Base-by-base conservation (phyloP, 805 yeast genomes). In the Candida cerambycidarum region DNA sequence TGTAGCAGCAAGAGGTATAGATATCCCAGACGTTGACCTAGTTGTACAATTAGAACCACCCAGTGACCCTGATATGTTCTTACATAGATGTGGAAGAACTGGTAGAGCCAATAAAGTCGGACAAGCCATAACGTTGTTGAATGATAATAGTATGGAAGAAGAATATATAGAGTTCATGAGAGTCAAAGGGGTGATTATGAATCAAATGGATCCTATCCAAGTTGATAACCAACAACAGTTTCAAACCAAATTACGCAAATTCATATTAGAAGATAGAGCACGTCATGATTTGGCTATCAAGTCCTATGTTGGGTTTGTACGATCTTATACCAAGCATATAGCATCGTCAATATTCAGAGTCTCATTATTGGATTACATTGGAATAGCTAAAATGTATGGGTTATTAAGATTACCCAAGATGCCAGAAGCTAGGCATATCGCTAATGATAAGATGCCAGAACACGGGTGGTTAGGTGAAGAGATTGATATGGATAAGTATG, bases 1-100 rank as follows among this genome's bases (percentile, higher is more conserved):
- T 71, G 97, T 93, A n/a, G 97, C 99, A 0, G 97, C 98, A 0
- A 76, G 99, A 58, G 99, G 99, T 32, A 78, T 93, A 16, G 99
- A 93, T 67, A 83, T 93, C 21, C 95, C 96, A 0, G 93, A 90
- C 41, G 97, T 93, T 8, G 98, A 93, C 56, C 65, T 90, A 18
- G 98, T 92, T 3, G 67, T 93, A n/a, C 99, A 93, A 59, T 53
- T 92, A 17, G 98, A 93, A 50, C 96, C 98, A 1, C 99, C 99
- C 1, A 81, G 89, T 0, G 96, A 90, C 52, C 88, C 97, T 0
- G 95, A 85, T 56, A 79, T 89, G 58, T 93, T 92, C 57, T 74
- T 92, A 32, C 99, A 93, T 61, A 76, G 99, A 58, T 86, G 92
- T 63, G 99, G 99, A 16, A 76, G 99, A 56, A 89, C 99, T 0